Conservation (phyloP, 805 yeast species). For the Scheffersomyces lignosus region DNA sequence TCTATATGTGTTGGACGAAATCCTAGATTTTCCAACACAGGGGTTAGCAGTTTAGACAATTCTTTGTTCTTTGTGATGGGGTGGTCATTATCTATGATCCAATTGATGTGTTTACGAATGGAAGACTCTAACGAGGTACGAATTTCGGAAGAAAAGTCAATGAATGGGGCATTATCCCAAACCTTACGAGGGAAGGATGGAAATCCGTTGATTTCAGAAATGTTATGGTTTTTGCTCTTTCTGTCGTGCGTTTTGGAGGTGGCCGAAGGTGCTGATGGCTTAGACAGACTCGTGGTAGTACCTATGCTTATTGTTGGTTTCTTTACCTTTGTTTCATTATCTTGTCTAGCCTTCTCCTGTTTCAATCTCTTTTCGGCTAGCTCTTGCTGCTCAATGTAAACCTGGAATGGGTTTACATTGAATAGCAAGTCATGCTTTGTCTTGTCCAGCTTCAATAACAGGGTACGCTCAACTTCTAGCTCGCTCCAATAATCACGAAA, state of each 20-base stretch:
- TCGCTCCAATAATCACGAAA: constrained; percentile 79
- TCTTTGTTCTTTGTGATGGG: constrained; percentile 1
- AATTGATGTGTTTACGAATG: constrained; percentile 55
- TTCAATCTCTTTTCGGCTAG: constrained; percentile 42
- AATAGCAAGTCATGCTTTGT: constrained; percentile 52
- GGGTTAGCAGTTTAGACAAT: neutral
- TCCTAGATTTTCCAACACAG: constrained; percentile 44
- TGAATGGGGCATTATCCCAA: constrained; percentile 69
- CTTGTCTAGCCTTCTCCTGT: constrained; percentile 45
- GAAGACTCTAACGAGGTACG: constrained; percentile 63
- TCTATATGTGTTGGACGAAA: constrained; percentile 67
- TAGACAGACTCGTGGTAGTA: constrained; percentile 19
- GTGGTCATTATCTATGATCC: constrained; percentile 40
- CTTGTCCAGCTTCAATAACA: constrained; percentile 46
- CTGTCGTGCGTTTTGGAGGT: neutral
- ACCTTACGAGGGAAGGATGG: constrained; percentile 50
- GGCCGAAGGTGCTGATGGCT: constrained; percentile 6
- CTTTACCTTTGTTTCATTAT: constrained; percentile 51
- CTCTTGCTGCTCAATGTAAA: constrained; percentile 58
- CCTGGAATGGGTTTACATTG: constrained; percentile 74
- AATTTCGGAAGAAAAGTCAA: constrained; percentile 65
- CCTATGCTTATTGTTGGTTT: constrained; percentile 47
- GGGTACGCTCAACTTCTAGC: constrained; percentile 61
- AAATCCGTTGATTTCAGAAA: constrained; percentile 1
- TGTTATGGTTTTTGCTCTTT: constrained; percentile 7